phyloP scores from a whole-genome alignment of 305 asterid species.

The Vinca major region DNA sequence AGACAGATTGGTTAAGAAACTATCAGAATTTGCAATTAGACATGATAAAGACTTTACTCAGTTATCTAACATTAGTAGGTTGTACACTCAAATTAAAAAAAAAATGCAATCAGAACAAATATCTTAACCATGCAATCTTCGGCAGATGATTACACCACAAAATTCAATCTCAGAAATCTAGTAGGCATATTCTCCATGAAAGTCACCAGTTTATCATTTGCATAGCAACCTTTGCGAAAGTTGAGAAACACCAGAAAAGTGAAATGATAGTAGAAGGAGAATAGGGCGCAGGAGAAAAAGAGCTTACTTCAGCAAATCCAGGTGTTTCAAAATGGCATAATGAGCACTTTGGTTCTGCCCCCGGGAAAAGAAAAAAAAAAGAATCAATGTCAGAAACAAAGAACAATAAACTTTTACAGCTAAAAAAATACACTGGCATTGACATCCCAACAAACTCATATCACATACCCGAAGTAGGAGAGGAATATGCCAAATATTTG shows the following conservation, averaged over 20 bases:
- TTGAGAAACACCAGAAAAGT: background rate
- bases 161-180: background rate
- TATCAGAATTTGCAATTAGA: constrained; percentile 4
- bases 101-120: background rate
- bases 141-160: background rate
- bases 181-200: background rate
- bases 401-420: background rate
- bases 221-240: background rate
- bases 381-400: constrained; percentile 14
- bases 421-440: background rate
- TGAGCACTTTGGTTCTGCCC: constrained; percentile 83
- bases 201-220: background rate
- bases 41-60: background rate
- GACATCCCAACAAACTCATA: background rate
- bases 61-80: background rate
- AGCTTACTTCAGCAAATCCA: constrained; percentile 44
- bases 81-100: background rate
- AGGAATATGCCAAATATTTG: constrained; percentile 88
- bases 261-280: background rate
- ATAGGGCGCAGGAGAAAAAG: background rate
- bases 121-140: background rate
- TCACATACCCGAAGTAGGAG: constrained; percentile 73
- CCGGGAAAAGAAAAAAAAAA: background rate
- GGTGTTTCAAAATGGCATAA: constrained; percentile 62
- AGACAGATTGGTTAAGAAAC: constrained; percentile 13